phyloP scores from a whole-genome alignment of 2,329 filamentous ascomycete species.

The Fusarium tjaetaba region DNA sequence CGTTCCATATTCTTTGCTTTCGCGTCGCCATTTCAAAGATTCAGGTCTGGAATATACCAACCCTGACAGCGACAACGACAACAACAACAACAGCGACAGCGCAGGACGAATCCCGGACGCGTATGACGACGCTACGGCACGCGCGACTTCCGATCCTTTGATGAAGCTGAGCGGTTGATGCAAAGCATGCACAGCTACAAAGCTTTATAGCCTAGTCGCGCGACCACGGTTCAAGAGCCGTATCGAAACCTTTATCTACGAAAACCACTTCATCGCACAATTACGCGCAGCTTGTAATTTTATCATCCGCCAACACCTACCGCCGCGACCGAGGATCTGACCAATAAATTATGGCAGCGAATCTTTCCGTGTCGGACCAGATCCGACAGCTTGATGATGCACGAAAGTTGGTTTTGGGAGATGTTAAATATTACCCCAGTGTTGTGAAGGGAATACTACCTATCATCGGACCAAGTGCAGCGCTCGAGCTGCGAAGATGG shows the following conservation, averaged over 20 bases:
- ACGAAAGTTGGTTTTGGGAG: constrained; percentile 86
- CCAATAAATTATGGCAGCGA: constrained; percentile 59
- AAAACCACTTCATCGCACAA: constrained; percentile 16
- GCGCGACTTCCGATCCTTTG: constrained; percentile 9
- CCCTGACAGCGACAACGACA: constrained; percentile 14
- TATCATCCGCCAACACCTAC: neutral
- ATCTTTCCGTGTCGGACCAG: constrained; percentile 75
- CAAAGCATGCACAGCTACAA: constrained; percentile 45
- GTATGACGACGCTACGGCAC: neutral
- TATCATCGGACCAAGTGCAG: constrained; percentile 80
- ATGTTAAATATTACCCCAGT: constrained; percentile 88
- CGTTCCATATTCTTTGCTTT: constrained; percentile 38
- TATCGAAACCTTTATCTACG: constrained; percentile 32
- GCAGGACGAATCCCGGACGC: neutral
- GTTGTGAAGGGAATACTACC: constrained; percentile 94
- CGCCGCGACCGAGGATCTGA: constrained; percentile 11
- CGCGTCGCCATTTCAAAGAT: constrained; percentile 41
- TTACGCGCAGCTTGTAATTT: constrained; percentile 20
- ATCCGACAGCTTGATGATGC: constrained; percentile 90
- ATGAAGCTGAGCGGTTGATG: constrained; percentile 32
- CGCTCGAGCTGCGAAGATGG: constrained; percentile 90
- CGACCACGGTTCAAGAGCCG: constrained; percentile 40
- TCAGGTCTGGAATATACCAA: constrained; percentile 21
- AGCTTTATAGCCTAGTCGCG: constrained; percentile 48
- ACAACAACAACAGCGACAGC: neutral